These are phyloP conservation scores for Phoenix roebelenii DNA, from an alignment of 176 grass and related monocot species.

Conservation along the genomic window DNA sequence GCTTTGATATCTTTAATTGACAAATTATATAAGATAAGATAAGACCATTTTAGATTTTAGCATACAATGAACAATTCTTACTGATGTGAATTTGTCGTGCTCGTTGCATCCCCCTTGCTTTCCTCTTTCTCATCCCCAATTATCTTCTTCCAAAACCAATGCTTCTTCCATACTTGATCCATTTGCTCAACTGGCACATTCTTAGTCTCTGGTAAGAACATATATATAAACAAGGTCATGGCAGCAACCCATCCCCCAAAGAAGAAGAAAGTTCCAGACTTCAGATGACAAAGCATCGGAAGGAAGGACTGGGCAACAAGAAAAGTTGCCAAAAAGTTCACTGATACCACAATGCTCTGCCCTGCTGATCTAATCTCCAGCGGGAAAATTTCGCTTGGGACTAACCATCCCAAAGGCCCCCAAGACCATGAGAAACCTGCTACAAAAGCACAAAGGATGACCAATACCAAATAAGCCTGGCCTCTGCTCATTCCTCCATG, in stretches of 20 bases:
- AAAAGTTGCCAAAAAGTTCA: conserved; percentile 55
- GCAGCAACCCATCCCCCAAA: conserved; percentile 44
- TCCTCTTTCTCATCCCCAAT: conserved; percentile 23
- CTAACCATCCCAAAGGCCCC: conserved; percentile 62
- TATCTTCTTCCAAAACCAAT: conserved; percentile 69
- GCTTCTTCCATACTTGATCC: conserved; percentile 54
- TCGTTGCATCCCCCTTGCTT: neutral
- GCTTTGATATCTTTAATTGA: too few species aligned
- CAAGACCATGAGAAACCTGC: conserved; percentile 70
- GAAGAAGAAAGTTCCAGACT: conserved; percentile 52
- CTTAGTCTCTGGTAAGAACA: conserved; percentile 70
- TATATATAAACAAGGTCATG: conserved; percentile 50
- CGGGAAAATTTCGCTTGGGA: conserved; percentile 57
- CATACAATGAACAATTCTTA: too few species aligned
- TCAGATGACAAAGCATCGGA: conserved; percentile 41
- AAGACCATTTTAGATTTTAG: too few species aligned
- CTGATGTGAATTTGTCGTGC: too few species aligned
- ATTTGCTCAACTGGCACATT: conserved; percentile 71
- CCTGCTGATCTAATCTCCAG: conserved; percentile 68
- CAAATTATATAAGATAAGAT: too few species aligned
- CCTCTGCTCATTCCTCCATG: conserved; percentile 35
- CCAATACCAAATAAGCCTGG: conserved; percentile 43
- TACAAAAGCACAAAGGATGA: conserved; percentile 53
- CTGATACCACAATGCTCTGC: conserved; percentile 66
- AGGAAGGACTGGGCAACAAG: conserved; percentile 56